phyloP scores from a whole-genome alignment of 805 yeast genomes.

The Huiozyma naganishii region DNA sequence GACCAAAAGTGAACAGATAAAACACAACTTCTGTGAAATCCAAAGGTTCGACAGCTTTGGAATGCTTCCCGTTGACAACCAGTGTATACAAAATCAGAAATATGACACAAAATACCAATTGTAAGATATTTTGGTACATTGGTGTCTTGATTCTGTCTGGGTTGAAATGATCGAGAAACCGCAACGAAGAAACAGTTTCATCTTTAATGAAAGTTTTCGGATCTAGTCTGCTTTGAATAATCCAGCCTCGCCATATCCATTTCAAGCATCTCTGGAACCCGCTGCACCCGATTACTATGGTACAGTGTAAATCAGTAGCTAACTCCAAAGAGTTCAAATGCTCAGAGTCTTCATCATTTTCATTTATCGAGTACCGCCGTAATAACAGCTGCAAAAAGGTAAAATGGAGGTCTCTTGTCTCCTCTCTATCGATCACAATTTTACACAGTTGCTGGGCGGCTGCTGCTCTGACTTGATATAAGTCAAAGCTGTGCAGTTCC shows the following conservation, averaged over 20 bases:
- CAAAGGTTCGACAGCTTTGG: slow-evolving; percentile 25
- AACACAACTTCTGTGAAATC: slow-evolving; percentile 44
- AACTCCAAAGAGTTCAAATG: slow-evolving; percentile 74
- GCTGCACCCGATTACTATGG: slow-evolving; percentile 62
- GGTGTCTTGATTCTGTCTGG: slow-evolving; percentile 84
- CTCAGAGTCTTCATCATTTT: slow-evolving; percentile 47
- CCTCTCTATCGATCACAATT: slow-evolving; percentile 51
- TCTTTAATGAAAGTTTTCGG: slow-evolving; percentile 61
- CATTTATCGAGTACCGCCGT: slow-evolving; percentile 57
- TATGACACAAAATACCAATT: slow-evolving; percentile 53
- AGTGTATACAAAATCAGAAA: slow-evolving; percentile 56
- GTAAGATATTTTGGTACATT: slow-evolving; percentile 63
- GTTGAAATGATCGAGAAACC: slow-evolving; percentile 54
- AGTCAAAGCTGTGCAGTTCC: slow-evolving; percentile 58
- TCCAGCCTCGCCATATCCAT: slow-evolving; percentile 94
- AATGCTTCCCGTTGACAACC: slow-evolving; percentile 45
- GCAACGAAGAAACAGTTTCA: slow-evolving; percentile 44
- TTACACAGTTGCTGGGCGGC: slow-evolving; percentile 73
- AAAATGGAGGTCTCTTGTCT: slow-evolving; percentile 33
- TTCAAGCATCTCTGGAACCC: slow-evolving; percentile 81
- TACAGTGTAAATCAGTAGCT: slow-evolving; percentile 78
- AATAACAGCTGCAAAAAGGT: slow-evolving; percentile 68
- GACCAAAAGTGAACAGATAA: slow-evolving; percentile 57
- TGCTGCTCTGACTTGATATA: slow-evolving; percentile 47
- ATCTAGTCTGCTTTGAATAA: slow-evolving; percentile 59